Evolutionary conservation across 768 basidiomycete genomes (phyloP).

Genomic region (Lactarius quietus): DNA sequence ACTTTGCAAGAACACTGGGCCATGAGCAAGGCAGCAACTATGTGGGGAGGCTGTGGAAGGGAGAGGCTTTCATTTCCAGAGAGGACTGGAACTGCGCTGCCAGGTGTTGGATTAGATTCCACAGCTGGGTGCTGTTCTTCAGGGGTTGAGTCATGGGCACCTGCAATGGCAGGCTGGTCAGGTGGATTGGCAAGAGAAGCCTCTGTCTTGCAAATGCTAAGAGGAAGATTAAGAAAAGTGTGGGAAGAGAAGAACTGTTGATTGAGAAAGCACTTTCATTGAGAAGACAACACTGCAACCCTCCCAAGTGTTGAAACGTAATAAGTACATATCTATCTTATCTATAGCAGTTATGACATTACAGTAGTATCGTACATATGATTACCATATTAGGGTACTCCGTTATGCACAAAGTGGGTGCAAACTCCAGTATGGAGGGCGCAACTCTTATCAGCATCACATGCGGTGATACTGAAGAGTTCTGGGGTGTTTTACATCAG

Average conservation of each 20-base stretch:
- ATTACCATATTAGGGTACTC: too few relatives aligned
- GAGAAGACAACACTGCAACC: conserved; percentile 16
- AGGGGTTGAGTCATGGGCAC: not conserved
- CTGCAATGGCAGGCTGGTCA: too few relatives aligned
- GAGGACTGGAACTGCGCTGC: not conserved
- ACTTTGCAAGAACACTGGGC: not conserved
- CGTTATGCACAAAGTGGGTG: too few relatives aligned
- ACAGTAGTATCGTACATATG: too few relatives aligned
- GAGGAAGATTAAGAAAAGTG: not conserved
- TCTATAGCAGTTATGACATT: too few relatives aligned
- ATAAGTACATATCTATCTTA: too few relatives aligned
- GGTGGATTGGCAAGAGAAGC: not conserved
- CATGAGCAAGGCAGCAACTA: conserved; percentile 9
- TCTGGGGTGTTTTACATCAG: too few relatives aligned
- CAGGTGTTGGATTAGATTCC: not conserved
- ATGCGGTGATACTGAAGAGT: too few relatives aligned
- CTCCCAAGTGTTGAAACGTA: too few relatives aligned
- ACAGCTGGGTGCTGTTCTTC: not conserved
- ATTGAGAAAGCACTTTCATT: conserved; percentile 8
- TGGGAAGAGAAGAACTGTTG: not conserved
- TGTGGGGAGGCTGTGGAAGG: conserved; percentile 15
- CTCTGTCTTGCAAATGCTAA: conserved; percentile 13
- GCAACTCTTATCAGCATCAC: too few relatives aligned
- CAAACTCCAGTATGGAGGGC: too few relatives aligned
- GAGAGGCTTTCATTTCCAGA: not conserved